A percentile compares a stretch with the other conserved stretches of the same genome.
These are phyloP conservation scores for Termitomyces sp. DNA, from an alignment of 768 basidiomycete species.

Conservation along the genomic window DNA sequence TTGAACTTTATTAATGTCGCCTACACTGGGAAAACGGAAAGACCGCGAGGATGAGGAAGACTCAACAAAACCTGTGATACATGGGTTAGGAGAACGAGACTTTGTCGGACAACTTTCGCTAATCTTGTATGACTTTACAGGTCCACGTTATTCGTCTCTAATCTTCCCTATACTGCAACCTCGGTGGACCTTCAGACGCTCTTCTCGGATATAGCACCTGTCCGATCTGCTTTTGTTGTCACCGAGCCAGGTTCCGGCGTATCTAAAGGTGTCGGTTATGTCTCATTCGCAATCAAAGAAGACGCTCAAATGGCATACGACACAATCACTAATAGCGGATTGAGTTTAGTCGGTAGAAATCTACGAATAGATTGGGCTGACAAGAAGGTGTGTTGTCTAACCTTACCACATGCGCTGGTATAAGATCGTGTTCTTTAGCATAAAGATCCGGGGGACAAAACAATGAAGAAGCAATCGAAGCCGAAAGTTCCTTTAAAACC, in stretches of 20 bases:
- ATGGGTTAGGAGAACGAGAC: slow-evolving; percentile 25
- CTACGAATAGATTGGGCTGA: slow-evolving; percentile 80
- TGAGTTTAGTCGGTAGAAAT: slow-evolving; percentile 60
- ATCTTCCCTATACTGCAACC: slow-evolving; percentile 86
- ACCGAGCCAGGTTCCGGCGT: slow-evolving; percentile 65
- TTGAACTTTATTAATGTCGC: slow-evolving; percentile 10
- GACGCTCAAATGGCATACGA: slow-evolving; percentile 78
- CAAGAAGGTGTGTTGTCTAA: slow-evolving; percentile 48
- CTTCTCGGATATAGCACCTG: slow-evolving; percentile 94
- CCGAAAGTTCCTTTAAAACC: slow-evolving; percentile 28
- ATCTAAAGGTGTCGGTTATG: slow-evolving; percentile 96
- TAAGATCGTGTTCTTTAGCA: slow-evolving; percentile 23
- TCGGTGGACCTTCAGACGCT: slow-evolving; percentile 87
- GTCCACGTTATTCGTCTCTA: slow-evolving; percentile 89
- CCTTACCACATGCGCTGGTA: background rate
- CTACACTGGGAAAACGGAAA: slow-evolving; percentile 38
- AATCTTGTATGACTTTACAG: slow-evolving; percentile 26
- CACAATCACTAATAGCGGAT: slow-evolving; percentile 56
- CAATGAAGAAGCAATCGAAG: slow-evolving; percentile 33
- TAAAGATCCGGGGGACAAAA: slow-evolving; percentile 34
- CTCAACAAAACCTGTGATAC: slow-evolving; percentile 10
- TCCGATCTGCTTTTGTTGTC: slow-evolving; percentile 91
- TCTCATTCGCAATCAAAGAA: slow-evolving; percentile 84
- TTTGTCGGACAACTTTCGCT: background rate
- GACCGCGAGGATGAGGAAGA: slow-evolving; percentile 29